Evolutionary conservation across 805 yeast species (phyloP), one percentile per base, ranked within the genome.

Genomic region (Priceomyces haplophilus): DNA sequence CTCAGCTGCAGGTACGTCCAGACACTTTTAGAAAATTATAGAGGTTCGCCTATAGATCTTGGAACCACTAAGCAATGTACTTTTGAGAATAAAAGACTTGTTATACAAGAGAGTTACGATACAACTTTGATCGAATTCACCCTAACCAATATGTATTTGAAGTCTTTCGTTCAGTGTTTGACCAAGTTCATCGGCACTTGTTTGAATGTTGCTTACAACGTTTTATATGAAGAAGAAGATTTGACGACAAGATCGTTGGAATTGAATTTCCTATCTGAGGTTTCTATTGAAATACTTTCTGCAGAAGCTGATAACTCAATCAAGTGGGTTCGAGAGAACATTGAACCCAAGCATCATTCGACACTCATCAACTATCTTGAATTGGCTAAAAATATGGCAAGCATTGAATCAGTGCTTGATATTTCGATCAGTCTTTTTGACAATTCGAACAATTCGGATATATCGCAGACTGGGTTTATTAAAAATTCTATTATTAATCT

Each of bases 1-100:
- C 65, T 88, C 35, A 80, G 95, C 48, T 85, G 90, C 54, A 66
- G 86, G 16, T 83, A 82, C 53, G 82, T 88, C 17, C 88, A 85
- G 51, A 67, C 73, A 16, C 51, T 82, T n/a, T 58, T 85, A 13
- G 58, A 60, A 11, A 62, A 66, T 34, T 76, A 72, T 43, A 60
- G 62, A 2, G 51, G 51, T 13, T 45, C 52, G n/a, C 53, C 54
- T 4, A 41, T 29, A 15, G 31, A 13, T 37, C 31, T 21, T 20
- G 41, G 53, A 34, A 38, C 45, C 2, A 19, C 35, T 11, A 32
- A 30, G 2, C 43, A 46, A 27, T 43, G 46, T 18, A 48, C 48
- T 19, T 52, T 53, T 27, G 35, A 38, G 42, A 46, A 43, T 35
- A 47, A 21, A 32, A 55, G 48, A 40, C 48, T 34, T 43, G 44